Evolutionary conservation across 2,329 filamentous ascomycete genomes (phyloP), one percentile per base, ranked within the genome.

Genomic region (Pseudogymnoascus sp.): DNA sequence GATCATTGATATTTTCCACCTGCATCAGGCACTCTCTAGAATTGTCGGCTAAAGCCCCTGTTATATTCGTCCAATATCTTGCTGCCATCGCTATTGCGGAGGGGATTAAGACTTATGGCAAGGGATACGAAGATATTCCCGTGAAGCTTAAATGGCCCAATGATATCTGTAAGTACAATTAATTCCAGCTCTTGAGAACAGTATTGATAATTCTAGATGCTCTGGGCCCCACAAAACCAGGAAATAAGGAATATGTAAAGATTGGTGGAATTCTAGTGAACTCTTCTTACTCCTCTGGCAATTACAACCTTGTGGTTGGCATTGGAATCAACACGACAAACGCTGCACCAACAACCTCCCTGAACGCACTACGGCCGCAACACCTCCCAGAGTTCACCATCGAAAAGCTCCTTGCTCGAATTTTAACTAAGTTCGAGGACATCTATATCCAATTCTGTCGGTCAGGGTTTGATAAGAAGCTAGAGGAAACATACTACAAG

Each of bases 61-160:
- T 97, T 8, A 88, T 97, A 0, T 97, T 99, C 75, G 82, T 97
- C 28, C 95, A 97, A 75, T 99, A 99, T 73, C 83, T 99, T 12
- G 87, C 91, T 0, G 93, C 92, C 0, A 84, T 99, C 53, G 93
- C 95, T 42, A 89, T 93, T 44, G 89, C 96, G 2, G 84, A 90
- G 66, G 93, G 91, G 0, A 87, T 97, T 66, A 88, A 90, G 67
- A 82, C 81, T 25, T 97, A 97, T 72, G 91, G 88, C 59, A 76
- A 76, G 2, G 90, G 88, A 6, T 97, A 96, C 74, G 81, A 84
- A 5, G 79, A 85, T 0, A 75, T 97, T 4, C 90, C 90, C 0
- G 82, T 99, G 42, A 92, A 90, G 73, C 78, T 99, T 34, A 99
- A 99, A 75, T 99, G 95, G 95, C 95, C 95, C 10, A 99, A 99